Base-by-base conservation (phyloP, 139 green algal species). In the Pycnococcus provasolii region DNA sequence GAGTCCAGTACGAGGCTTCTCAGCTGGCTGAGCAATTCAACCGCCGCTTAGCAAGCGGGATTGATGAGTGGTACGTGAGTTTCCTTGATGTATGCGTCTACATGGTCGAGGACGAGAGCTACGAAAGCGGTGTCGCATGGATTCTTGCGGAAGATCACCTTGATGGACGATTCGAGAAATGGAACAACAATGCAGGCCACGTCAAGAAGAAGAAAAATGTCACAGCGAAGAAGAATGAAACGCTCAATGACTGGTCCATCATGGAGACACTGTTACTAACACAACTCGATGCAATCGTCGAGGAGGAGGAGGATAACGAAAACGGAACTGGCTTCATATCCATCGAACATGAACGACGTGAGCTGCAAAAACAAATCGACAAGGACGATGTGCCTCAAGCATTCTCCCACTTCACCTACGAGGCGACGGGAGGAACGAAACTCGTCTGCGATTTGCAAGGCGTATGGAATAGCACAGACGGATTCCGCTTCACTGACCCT, bases 361-460 rank as follows among this genome's bases (percentile, higher is more conserved):
- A 26, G 26, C 11, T 55, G 50, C 13, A 11, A 13, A 55, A 37
- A 11, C 11, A 55, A 37, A 55, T 55, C 11, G 0, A 55, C 11
- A 13, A 55, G 11, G 58, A 64, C 45, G 58, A 64, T 64, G 47
- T 64, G 13, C 75, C 75, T 44, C 75, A 81, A 53, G 60, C 50
- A 46, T 81, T 81, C 67, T 78, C 75, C 40, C 65, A 77, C 70
- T 78, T 78, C 65, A 77, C 66, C 0, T 66, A 75, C 47, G 42
- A 58, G 5, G 60, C 40, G 48, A 72, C 70, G 15, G 13, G 9
- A 2, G 66, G 75, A n/a, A 45, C 37, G 61, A 77, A 76, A 60
- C 62, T 81, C 45, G 75, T 81, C 53, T 81, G 75, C 57, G 75
- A 81, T 62, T 47, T 81, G 41, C 75, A 80, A 64, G 75, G 75